Evolutionary conservation across 768 basidiomycete genomes (phyloP), one percentile per base, ranked within the genome.

Genomic region (Lentinula sp.): DNA sequence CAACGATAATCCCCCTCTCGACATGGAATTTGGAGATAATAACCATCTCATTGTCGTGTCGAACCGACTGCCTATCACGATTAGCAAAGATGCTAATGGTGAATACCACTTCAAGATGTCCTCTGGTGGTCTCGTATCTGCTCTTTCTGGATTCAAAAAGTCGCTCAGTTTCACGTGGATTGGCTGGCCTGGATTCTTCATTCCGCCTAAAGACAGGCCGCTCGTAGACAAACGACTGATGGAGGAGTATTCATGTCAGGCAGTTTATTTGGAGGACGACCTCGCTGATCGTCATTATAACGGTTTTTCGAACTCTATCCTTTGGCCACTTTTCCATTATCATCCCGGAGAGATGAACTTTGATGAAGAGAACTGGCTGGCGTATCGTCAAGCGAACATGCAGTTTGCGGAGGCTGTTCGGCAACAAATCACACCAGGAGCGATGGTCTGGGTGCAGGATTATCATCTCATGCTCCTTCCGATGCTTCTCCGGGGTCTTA

Each of bases 281-380:
- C 85, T 99, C 65, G 96, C 97, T n/a, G 97, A 99, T 73, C 85
- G 89, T 57, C 95, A 98, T 75, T 99, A 93, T 77, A 95, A 95
- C 71, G 93, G 97, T 60, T 98, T 99, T 82, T 96, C 95, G 67
- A 99, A 99, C 78, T 97, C 95, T 58, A 98, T 99, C 76, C 86
- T 99, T 55, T 99, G 97, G 97, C 97, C 97, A 2, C 80, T 99
- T 51, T 98, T 99, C 82, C 97, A 99, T 73, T 99, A 98, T 76
- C 96, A 98, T 73, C 97, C 97, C 7, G 96, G 96, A 65, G 97
- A 98, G 77, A 98, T 99, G 95, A 96, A 94, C 75, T 99, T 99
- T 70, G 96, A 98, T 74, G 94, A 97, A 77, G 92, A 92, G 71
- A 93, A 98, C 72, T 99, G 97, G 97, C 85, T 88, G 57, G 97